phyloP scores from a whole-genome alignment of 371 early-diverging fungal genomes.

The Mucor saturninus region DNA sequence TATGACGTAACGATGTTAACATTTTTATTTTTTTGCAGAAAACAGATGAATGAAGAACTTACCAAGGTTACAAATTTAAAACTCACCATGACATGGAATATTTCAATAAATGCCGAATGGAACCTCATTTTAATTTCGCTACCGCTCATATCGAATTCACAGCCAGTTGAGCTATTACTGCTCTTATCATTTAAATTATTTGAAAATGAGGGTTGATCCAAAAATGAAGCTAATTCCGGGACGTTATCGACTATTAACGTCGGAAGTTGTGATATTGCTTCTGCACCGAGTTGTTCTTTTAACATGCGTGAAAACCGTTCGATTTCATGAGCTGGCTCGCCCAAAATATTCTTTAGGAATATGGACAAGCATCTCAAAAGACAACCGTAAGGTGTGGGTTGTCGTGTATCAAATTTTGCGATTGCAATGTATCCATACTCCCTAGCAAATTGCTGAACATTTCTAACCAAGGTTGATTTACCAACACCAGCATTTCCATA shows the following conservation, averaged over 20 bases:
- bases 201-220: conserved; percentile 26
- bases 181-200: background rate
- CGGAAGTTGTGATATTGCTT: conserved; percentile 39
- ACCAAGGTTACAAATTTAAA: conserved; percentile 54
- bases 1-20: conserved; percentile 9
- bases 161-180: conserved; percentile 2
- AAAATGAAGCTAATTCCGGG: conserved; percentile 40
- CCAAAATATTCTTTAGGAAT: conserved; percentile 45
- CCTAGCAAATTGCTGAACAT: conserved; percentile 44
- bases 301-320: conserved; percentile 46
- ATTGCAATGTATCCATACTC: conserved; percentile 53
- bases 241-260: conserved; percentile 47
- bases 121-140: conserved; percentile 49
- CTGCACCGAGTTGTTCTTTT: conserved; percentile 41
- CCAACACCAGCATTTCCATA: conserved; percentile 52
- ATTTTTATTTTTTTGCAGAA: background rate
- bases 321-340: conserved; percentile 36
- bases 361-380: conserved; percentile 47
- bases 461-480: conserved; percentile 48
- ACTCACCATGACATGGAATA: conserved; percentile 52
- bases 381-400: conserved; percentile 53
- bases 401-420: conserved; percentile 49
- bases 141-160: conserved; percentile 41
- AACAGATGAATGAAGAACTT: conserved; percentile 21
- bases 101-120: conserved; percentile 52